Percentiles rank a stretch among this genome's conserved stretches.
Conservation (phyloP, 2,329 filamentous ascomycete genomes). For the Beauveria brongniartii region DNA sequence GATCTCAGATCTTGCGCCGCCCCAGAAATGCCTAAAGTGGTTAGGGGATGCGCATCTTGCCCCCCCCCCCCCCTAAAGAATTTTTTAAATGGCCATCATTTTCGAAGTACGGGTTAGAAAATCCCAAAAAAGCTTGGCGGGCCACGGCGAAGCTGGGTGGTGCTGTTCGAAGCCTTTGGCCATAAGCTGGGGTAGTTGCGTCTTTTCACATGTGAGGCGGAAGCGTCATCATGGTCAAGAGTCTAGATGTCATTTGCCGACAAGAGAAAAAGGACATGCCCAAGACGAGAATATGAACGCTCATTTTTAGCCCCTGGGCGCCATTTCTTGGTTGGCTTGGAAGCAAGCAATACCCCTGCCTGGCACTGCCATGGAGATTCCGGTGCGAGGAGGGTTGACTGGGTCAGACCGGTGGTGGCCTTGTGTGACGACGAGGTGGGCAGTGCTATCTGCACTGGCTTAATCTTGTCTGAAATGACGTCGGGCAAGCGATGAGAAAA, state of each 20-base stretch:
- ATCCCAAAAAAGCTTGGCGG: not conserved
- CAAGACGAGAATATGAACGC: too few species aligned
- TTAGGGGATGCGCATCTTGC: slow-evolving; percentile 15
- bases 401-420: not conserved
- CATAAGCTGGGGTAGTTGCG: not conserved
- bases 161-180: not conserved
- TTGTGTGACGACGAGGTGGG: not conserved
- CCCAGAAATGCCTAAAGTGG: slow-evolving; percentile 23
- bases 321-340: not conserved
- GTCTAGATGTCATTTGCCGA: too few species aligned
- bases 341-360: too few species aligned
- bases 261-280: too few species aligned
- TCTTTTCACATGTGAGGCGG: not conserved
- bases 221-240: too few species aligned
- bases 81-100: not conserved
- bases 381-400: not conserved
- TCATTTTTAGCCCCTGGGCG: too few species aligned
- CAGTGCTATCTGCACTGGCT: not conserved
- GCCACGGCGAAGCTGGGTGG: not conserved
- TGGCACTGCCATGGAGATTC: too few species aligned
- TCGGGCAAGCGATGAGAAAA: too few species aligned
- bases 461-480: not conserved
- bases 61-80: not conserved
- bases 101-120: not conserved
- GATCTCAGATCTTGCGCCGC: slow-evolving; percentile 24